Evolutionary conservation across 2,329 filamentous ascomycete species (phyloP), one percentile per base, ranked within the genome.

Genomic region (Pseudogymnoascus sp.): DNA sequence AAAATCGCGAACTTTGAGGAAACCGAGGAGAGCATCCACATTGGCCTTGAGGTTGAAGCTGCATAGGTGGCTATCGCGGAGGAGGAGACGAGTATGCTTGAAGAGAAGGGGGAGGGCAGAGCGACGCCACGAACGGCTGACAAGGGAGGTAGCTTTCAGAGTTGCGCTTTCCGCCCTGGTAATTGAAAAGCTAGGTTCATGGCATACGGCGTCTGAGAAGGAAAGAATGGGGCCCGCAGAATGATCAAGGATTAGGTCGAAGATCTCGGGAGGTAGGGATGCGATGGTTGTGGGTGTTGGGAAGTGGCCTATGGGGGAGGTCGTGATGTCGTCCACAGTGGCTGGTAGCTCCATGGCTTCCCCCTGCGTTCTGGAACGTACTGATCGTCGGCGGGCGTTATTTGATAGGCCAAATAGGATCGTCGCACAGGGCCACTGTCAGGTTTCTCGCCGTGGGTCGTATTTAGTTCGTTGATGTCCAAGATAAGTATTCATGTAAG

Each of bases 211-310:
- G 14, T 75, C 75, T 39, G 67, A 69, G 45, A 77, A 72, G 0
- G 84, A 84, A 11, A 81, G 80, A 8, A 82, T 77, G 2, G 76
- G 70, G 0, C 68, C 68, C 66, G 82, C 79, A 55, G 89, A 75
- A 67, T 79, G 80, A n/a, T 72, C 74, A 67, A 89, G 77, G 66
- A 89, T 80, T 2, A 82, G 76, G 60, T 80, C 71, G 22, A 87
- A 73, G 52, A 89, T 74, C 74, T 90, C 87, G 65, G 82, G 83
- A 2, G 86, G 87, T 19, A 89, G 77, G 49, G 52, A 58, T 52
- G 67, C 59, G 39, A 72, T 68, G 8, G 67, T 63, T 7, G 60
- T 42, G 35, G 60, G 4, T 61, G 36, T 7, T 30, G 23, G 2
- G 7, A 25, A 3, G 23, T 16, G 45, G 4, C 19, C 14, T 6